A percentile compares a stretch with the other conserved stretches of the same genome.
These are phyloP conservation scores for Ascochyta pisi DNA, from an alignment of 2,329 filamentous ascomycete species.

Conservation along the genomic window DNA sequence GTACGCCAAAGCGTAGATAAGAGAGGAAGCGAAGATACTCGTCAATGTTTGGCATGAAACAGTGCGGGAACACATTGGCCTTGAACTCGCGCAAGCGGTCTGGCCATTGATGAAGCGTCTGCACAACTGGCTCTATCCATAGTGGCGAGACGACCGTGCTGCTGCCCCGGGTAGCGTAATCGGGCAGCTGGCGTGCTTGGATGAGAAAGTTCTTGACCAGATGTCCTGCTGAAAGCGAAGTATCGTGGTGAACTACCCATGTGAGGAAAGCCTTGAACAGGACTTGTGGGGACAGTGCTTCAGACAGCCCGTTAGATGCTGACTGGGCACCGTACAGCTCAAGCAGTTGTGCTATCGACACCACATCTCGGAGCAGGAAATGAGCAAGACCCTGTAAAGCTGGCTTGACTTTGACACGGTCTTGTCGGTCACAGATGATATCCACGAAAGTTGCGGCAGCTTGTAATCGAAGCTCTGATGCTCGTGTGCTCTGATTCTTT, in stretches of 20 bases:
- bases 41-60: slow-evolving; percentile 51
- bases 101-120: slow-evolving; percentile 41
- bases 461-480: slow-evolving; percentile 33
- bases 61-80: slow-evolving; percentile 56
- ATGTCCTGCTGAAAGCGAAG: slow-evolving; percentile 49
- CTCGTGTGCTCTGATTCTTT: slow-evolving; percentile 31
- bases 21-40: slow-evolving; percentile 53
- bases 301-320: neutral
- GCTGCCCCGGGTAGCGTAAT: slow-evolving; percentile 8
- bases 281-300: slow-evolving; percentile 19
- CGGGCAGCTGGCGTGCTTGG: slow-evolving; percentile 32
- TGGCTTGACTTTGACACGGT: slow-evolving; percentile 71
- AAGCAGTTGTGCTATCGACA: slow-evolving; percentile 50
- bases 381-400: slow-evolving; percentile 72
- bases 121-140: slow-evolving; percentile 50
- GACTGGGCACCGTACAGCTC: slow-evolving; percentile 48
- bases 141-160: slow-evolving; percentile 28
- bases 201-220: slow-evolving; percentile 45
- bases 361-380: slow-evolving; percentile 67
- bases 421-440: slow-evolving; percentile 66
- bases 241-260: slow-evolving; percentile 52
- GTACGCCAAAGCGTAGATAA: slow-evolving; percentile 44
- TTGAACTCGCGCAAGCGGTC: slow-evolving; percentile 51
- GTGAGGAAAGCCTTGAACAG: slow-evolving; percentile 39
- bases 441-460: slow-evolving; percentile 57